Evolutionary conservation across 768 basidiomycete genomes (phyloP), one percentile per base, ranked within the genome.

Genomic region (Termitomyces sp.): DNA sequence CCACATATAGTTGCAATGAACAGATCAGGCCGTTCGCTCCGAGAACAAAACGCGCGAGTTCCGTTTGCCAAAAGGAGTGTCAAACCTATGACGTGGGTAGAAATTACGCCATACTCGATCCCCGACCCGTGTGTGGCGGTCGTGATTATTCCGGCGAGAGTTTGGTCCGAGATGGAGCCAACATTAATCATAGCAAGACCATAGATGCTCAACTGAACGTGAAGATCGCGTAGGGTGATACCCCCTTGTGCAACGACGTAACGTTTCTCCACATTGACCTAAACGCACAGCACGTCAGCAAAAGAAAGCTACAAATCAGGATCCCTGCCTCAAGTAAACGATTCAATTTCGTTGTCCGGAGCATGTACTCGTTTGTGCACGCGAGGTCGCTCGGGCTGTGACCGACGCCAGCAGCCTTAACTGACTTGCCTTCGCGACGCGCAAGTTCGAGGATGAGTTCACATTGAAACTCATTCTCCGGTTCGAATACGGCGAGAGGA

Each of bases 81-180:
- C 60, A 98, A 73, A 4, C 88, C 84, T 63, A 82, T 77, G 54
- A 94, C 92, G 62, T 88, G 82, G 20, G 86, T 87, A 12, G 93
- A 92, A 61, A 98, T 82, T 60, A 92, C 90, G 54, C 84, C 84
- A 73, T 82, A 95, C 44, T 73, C 67, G 58, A 89, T 77, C 42
- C 97, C 96, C 13, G 92, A 87, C 53, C 95, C 97, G 76, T 99
- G 97, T 0, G 95, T 95, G 8, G 93, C 93, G 60, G 97, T 99
- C 14, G 93, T 87, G 65, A 98, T 79, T 64, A 94, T 84, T 44
- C 97, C 97, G 27, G 84, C 95, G 61, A 99, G 79, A 3, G 94
- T 92, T 71, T 98, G 96, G 69, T 97, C 94, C 36, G 94, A 96
- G 65, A 99, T 98, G 29, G 94, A 95, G 36, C 97, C 97, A 59